These are phyloP conservation scores for Aspergillus texensis DNA, from an alignment of 2,329 filamentous ascomycete genomes.

Conservation along the genomic window DNA sequence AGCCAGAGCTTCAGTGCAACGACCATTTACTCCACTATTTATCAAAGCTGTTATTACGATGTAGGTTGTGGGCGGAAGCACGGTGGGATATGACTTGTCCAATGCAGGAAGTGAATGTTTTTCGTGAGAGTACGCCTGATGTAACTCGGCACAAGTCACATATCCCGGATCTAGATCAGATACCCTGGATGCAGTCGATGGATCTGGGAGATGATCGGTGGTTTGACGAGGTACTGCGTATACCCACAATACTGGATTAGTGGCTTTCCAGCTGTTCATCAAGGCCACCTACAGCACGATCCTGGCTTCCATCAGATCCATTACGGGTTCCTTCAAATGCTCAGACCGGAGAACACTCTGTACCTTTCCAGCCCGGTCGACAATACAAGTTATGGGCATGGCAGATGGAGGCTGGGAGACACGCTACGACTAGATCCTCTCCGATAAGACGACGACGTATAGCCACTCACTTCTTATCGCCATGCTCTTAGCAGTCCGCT, in stretches of 20 bases:
- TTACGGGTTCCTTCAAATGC: background rate
- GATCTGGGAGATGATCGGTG: conserved; percentile 31
- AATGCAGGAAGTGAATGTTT: background rate
- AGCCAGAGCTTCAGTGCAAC: conserved; percentile 30
- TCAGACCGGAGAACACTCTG: no score
- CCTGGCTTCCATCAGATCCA: no score
- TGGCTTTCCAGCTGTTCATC: no score
- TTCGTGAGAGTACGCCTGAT: background rate
- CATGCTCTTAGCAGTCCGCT: no score
- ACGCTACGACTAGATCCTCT: no score
- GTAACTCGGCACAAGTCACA: conserved; percentile 6
- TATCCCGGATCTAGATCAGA: conserved; percentile 30
- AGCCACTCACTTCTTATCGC: no score
- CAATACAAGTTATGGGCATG: no score
- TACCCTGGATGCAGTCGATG: conserved; percentile 33
- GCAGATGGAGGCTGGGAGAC: no score
- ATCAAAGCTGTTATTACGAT: conserved; percentile 29
- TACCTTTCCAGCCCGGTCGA: no score
- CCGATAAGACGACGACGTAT: no score
- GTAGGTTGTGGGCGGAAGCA: conserved; percentile 24
- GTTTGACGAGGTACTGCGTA: conserved; percentile 26
- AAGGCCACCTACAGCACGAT: no score
- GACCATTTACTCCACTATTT: conserved; percentile 31
- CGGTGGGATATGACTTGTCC: conserved; percentile 19
- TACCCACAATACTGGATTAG: conserved; percentile 6